These are phyloP conservation scores for Russula virescens DNA, from an alignment of 768 basidiomycete genomes.

Conservation along the genomic window DNA sequence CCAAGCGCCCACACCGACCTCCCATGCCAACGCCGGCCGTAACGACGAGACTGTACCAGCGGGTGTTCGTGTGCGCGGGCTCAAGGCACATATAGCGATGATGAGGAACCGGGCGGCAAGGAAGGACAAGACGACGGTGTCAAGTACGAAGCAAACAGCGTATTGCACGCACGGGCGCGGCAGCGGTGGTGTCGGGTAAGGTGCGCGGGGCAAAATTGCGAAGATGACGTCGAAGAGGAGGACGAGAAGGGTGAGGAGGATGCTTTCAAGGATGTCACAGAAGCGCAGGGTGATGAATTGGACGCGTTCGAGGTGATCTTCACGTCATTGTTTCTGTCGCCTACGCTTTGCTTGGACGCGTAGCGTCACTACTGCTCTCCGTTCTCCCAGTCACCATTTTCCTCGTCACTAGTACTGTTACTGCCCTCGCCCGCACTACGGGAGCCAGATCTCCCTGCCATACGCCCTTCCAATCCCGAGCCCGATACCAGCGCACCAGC, in stretches of 20 bases:
- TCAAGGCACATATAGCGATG: background rate
- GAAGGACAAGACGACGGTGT: background rate
- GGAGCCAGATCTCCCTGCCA: background rate
- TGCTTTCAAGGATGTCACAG: background rate
- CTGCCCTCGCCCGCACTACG: background rate
- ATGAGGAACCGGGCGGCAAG: background rate
- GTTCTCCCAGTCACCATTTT: no score
- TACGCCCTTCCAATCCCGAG: constrained; percentile 2
- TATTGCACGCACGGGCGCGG: background rate
- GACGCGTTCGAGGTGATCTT: constrained; percentile 1
- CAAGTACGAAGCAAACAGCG: background rate
- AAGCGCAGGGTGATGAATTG: background rate
- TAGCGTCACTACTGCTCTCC: background rate
- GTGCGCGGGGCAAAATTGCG: background rate
- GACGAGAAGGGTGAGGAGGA: background rate
- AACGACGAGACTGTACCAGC: background rate
- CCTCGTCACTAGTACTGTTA: background rate
- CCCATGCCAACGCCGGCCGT: constrained; percentile 1
- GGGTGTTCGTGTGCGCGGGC: constrained; percentile 1
- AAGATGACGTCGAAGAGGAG: background rate
- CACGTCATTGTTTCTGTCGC: background rate
- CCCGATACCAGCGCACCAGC: constrained; percentile 3
- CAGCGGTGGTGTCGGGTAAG: background rate
- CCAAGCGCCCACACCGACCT: background rate
- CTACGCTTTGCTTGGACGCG: background rate